A percentile compares a stretch with the other conserved stretches of the same genome.
phyloP scores from a whole-genome alignment of 257 asterid genomes.

The Solanum pimpinellifolium region DNA sequence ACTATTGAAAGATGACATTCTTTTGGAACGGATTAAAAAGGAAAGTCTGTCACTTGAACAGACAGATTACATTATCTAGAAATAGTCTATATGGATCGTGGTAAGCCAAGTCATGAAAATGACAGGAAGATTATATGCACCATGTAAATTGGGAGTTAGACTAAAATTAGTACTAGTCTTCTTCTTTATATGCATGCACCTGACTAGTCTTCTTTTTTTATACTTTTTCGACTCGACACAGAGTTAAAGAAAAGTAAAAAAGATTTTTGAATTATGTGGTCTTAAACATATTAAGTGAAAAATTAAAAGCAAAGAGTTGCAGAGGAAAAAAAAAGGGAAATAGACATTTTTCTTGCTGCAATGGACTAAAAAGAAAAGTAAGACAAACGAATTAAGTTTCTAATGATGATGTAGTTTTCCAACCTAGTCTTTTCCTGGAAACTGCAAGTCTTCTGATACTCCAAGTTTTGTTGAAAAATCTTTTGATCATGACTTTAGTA shows the following conservation, averaged over 20 bases:
- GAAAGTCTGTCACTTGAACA: neutral
- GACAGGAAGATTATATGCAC: neutral
- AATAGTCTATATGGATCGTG: neutral
- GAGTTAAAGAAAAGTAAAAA: neutral
- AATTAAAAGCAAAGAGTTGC: neutral
- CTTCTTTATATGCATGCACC: neutral
- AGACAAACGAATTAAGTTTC: neutral
- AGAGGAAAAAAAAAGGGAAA: neutral
- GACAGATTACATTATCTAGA: neutral
- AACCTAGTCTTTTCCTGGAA: neutral
- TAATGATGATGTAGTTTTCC: neutral
- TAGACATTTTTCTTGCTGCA: rapidly evolving
- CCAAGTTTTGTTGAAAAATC: neutral
- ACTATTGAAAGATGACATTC: neutral
- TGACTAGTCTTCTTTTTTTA: neutral
- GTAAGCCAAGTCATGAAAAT: neutral
- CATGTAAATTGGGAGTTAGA: neutral
- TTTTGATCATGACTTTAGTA: neutral
- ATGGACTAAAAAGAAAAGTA: neutral
- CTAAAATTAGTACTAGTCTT: neutral
- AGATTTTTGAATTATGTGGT: neutral
- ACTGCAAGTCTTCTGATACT: neutral
- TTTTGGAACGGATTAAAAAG: neutral
- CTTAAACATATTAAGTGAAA: neutral
- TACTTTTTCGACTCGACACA: neutral